Conservation (phyloP, 2,329 filamentous ascomycete genomes). For the Paracoccidioides brasiliensis region DNA sequence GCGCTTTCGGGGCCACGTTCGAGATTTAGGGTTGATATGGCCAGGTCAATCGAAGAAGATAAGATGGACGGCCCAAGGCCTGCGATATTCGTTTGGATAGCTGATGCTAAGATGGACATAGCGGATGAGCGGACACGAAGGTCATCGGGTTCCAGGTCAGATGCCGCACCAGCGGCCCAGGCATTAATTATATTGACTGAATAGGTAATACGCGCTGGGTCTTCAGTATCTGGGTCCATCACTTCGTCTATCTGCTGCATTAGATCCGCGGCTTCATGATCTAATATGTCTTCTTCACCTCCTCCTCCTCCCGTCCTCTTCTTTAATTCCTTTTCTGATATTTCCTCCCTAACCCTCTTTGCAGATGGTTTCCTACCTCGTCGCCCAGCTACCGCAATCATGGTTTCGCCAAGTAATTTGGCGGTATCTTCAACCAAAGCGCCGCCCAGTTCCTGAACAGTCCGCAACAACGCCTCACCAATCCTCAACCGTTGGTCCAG, state of each 20-base stretch:
- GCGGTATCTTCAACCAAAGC: slow-evolving; percentile 26
- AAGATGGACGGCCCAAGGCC: slow-evolving; percentile 25
- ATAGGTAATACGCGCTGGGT: slow-evolving; percentile 22
- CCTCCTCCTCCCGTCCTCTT: slow-evolving; percentile 15
- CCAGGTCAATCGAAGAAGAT: slow-evolving; percentile 27
- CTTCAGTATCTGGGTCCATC: slow-evolving; percentile 22
- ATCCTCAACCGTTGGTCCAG: slow-evolving; percentile 31
- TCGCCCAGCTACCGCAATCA: slow-evolving; percentile 28
- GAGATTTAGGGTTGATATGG: slow-evolving; percentile 26
- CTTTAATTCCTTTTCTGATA: slow-evolving; percentile 18
- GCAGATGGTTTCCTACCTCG: slow-evolving; percentile 25
- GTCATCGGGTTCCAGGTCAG: slow-evolving; percentile 31
- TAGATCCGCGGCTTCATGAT: slow-evolving; percentile 1
- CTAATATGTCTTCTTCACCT: slow-evolving; percentile 4
- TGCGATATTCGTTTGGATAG: slow-evolving; percentile 27
- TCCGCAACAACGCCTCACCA: slow-evolving; percentile 30
- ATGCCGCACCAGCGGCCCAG: slow-evolving; percentile 27
- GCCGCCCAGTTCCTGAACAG: slow-evolving; percentile 28
- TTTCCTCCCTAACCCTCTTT: slow-evolving; percentile 19
- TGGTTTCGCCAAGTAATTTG: slow-evolving; percentile 26
- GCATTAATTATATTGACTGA: slow-evolving; percentile 27
- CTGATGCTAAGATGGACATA: slow-evolving; percentile 30
- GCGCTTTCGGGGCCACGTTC: slow-evolving; percentile 26
- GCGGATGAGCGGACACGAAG: slow-evolving; percentile 32
- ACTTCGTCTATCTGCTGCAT: slow-evolving; percentile 9